Base-by-base conservation (phyloP, 2,329 filamentous ascomycete species). In the Teratosphaeria viscida region DNA sequence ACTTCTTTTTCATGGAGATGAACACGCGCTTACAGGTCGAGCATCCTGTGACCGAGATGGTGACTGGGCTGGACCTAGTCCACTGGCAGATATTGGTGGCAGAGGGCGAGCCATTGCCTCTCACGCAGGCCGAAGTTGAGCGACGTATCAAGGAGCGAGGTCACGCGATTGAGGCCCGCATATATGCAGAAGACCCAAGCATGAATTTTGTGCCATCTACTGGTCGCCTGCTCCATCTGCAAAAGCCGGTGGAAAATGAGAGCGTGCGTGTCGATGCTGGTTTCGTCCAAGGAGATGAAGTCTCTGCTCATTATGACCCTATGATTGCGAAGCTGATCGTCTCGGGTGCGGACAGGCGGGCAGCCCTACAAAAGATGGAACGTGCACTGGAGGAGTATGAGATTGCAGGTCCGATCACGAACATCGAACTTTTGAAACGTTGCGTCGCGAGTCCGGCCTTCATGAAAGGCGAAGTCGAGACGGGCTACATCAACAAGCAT, bases 301-400 rank as follows among this genome's bases (percentile, higher is more conserved):
- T 99, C 2, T 95, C 92, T 0, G 90, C 92, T 60, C 89, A 94
- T 58, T 99, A 99, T 74, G 94, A 99, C 67, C 94, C 94, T 32
- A 99, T 99, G 94, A 96, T 99, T 66, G 90, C 94, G 53, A 99
- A 99, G 76, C 82, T 99, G 57, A 99, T 99, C 67, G 90, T 97
- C 5, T 84, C 89, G 60, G 94, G 89, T 0, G 82, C 84, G 16
- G 87, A 87, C 59, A 83, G 94, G 61, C 83, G 88, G 71, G 87
- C 88, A 29, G 90, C 92, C 3, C 87, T 99, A 56, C 85, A 89
- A 60, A 95, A 90, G 73, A 80, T 99, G 61, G 84, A 85, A 43
- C 79, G 86, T 3, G 92, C 94, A 0, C 78, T 99, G 11, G 87
- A 90, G 64, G 82, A 90, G 55, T 99, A 97, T 71, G 90, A 99